Evolutionary conservation across 257 asterid genomes (phyloP).

Genomic region (Craterostigma plantagineum): DNA sequence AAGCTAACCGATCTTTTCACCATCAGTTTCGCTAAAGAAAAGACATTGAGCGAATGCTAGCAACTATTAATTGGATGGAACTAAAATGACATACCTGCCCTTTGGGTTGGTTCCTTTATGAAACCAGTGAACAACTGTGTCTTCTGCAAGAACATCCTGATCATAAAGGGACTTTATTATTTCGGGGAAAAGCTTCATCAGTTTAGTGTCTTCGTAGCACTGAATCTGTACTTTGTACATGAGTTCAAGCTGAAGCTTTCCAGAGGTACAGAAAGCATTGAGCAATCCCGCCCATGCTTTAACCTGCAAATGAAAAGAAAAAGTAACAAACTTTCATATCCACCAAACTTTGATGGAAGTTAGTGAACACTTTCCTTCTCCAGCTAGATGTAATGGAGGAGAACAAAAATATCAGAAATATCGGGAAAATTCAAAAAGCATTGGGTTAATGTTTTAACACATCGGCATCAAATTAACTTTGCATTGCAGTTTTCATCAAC

Average conservation of each 20-base stretch:
- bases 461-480: no score
- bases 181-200: slow-evolving; percentile 93
- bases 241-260: slow-evolving; percentile 84
- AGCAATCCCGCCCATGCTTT: slow-evolving; percentile 76
- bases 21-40: no score
- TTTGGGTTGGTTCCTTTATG: slow-evolving; percentile 72
- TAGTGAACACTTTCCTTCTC: not conserved
- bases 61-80: not conserved
- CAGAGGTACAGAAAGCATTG: slow-evolving; percentile 72
- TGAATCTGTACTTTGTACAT: slow-evolving; percentile 89
- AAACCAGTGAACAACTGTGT: slow-evolving; percentile 93
- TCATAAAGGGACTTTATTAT: slow-evolving; percentile 83
- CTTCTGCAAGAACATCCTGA: slow-evolving; percentile 92
- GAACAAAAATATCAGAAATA: no score
- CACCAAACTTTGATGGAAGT: not conserved
- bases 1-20: no score
- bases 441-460: no score
- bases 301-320: slow-evolving; percentile 27
- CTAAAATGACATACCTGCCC: slow-evolving; percentile 53
- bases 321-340: not conserved
- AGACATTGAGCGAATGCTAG: no score
- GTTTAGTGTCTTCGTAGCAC: slow-evolving; percentile 91
- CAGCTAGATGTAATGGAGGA: no score
- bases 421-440: no score
- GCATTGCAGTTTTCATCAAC: no score